phyloP scores from a whole-genome alignment of 148 eudicot genomes.

The Nepenthes gracilis region DNA sequence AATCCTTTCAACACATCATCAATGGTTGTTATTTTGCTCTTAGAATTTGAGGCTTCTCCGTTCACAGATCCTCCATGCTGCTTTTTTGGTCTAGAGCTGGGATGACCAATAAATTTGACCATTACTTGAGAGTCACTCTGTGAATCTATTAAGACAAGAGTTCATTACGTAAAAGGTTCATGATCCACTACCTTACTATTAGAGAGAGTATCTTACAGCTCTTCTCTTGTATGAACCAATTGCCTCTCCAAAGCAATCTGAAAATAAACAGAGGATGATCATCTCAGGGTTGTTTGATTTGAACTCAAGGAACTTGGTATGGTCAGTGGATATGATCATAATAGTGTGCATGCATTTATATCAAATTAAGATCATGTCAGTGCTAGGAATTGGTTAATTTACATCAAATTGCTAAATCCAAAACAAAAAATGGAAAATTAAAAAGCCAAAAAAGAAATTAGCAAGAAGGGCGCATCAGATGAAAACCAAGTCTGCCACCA shows the following conservation, averaged over 20 bases:
- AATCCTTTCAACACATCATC: conserved; percentile 76
- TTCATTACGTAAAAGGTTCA: not conserved
- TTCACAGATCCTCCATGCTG: conserved; percentile 32
- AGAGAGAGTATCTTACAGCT: conserved; percentile 85
- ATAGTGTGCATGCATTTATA: no score
- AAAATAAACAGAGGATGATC: conserved; percentile 4
- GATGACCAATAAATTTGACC: conserved; percentile 7
- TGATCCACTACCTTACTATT: conserved; percentile 52
- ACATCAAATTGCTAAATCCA: no score
- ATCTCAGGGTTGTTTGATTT: conserved; percentile 6
- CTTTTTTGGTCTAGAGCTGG: conserved; percentile 68
- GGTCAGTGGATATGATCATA: no score
- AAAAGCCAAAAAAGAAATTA: no score
- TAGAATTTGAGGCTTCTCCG: conserved; percentile 60
- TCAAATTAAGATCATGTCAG: no score
- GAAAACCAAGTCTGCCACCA: no score
- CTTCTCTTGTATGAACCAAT: conserved; percentile 98
- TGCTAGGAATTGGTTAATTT: no score
- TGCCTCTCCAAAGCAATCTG: conserved; percentile 91
- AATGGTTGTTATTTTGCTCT: conserved; percentile 49
- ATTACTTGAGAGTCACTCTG: not conserved
- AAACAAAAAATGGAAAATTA: no score
- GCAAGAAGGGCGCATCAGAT: no score
- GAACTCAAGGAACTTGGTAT: not conserved
- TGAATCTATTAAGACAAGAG: not conserved